A percentile compares a stretch with the other conserved stretches of the same genome.
phyloP scores from a whole-genome alignment of 2,329 filamentous ascomycete species.

The Aspergillus persii region DNA sequence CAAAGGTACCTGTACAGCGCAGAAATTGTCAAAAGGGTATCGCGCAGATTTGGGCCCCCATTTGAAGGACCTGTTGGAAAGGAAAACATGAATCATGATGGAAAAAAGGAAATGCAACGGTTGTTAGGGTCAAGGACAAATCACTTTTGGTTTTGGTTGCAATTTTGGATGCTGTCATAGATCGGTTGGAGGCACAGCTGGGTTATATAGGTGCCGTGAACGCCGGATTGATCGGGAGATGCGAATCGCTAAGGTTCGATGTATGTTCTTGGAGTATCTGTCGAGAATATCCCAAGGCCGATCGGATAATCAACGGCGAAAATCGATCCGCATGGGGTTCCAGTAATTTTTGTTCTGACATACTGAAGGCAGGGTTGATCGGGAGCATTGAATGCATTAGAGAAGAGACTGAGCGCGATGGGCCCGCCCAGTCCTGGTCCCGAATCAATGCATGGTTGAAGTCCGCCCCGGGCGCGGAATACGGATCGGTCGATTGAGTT shows the following conservation, averaged over 20 bases:
- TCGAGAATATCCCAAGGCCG: conserved; percentile 10
- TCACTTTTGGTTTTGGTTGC: neutral
- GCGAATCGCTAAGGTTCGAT: conserved; percentile 22
- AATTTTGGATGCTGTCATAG: neutral
- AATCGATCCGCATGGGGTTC: conserved; percentile 8
- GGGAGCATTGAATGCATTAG: conserved; percentile 32
- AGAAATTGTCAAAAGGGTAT: conserved; percentile 27
- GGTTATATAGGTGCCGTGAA: conserved; percentile 18
- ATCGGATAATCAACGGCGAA: conserved; percentile 9
- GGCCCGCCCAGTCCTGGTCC: conserved; percentile 11
- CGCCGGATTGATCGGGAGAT: conserved; percentile 31
- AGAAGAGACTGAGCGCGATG: conserved; percentile 19
- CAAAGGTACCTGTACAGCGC: conserved; percentile 23
- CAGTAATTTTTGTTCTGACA: conserved; percentile 6
- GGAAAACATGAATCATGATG: neutral
- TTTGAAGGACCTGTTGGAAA: neutral
- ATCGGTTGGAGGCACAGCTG: neutral
- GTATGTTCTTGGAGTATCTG: conserved; percentile 9
- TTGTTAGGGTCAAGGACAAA: neutral
- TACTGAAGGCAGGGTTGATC: conserved; percentile 29
- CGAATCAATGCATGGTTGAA: conserved; percentile 15
- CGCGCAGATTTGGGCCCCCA: conserved; percentile 13
- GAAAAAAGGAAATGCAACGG: neutral
- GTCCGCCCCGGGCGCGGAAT: conserved; percentile 8
- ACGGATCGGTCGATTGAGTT: conserved; percentile 15